Evolutionary conservation across 495 filamentous ascomycete species (phyloP), one percentile per base, ranked within the genome.

Genomic region (Penicillium canariense): DNA sequence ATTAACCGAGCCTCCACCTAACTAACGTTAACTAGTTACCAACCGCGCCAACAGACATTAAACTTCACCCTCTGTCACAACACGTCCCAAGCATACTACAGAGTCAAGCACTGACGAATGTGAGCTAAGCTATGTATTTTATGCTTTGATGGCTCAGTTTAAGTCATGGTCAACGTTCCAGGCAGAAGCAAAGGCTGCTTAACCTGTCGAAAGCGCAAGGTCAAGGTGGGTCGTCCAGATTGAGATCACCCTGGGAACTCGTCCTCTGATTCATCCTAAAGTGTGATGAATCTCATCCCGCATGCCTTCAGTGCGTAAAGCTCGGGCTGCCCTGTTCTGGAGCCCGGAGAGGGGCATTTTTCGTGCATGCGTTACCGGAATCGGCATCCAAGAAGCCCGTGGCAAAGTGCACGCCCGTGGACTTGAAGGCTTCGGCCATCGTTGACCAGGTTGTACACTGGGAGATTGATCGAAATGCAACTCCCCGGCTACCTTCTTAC

Each of bases 141-240:
- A 12, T 28, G 18, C 14, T 15, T 15, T 28, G 34, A 4, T 15
- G 1, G n/a, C 26, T 6, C 3, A 26, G 38, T n/a, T 50, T 22
- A 9, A 36, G 46, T 34, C 11, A 57, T 57, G 55, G 55, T 57
- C n/a, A 57, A 57, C n/a, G 55, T 57, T 23, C 27, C 55, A 43
- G 55, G 55, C 10, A 46, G 47, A 51, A 59, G 56, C 40, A 54
- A 50, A 43, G 56, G 50, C 35, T 59, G 56, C 20, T 42, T 28
- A 12, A 32, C 50, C 5, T 61, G 54, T 40, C 54, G 55, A 12
- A 50, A n/a, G 22, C 55, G 55, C 17, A 57, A 57, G 43, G 25
- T 48, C 26, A 57, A 57, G 55, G 55, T 57, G 4, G 5, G 34
- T 25, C 11, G 42, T 17, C 7, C 6, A 18, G 28, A 38, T 30